Conservation (phyloP, 345 rosid species). For the Erysimum cheiranthoides region DNA sequence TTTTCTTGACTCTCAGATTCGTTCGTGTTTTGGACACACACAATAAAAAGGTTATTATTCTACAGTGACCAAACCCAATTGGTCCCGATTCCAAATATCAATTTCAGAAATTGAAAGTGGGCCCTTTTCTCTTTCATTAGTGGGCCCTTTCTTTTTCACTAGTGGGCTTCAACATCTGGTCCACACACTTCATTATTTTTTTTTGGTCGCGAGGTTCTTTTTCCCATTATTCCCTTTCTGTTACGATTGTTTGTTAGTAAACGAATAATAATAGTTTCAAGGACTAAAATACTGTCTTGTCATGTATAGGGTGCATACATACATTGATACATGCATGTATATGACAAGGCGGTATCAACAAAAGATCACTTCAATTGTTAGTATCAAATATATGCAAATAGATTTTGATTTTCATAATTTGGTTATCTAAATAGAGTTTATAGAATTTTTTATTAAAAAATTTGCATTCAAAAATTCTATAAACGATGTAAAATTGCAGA, state of each 20-base stretch:
- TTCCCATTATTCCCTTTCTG: constrained; percentile 20
- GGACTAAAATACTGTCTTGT: not conserved
- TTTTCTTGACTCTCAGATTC: constrained; percentile 26
- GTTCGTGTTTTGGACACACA: constrained; percentile 17
- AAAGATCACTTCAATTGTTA: too few species aligned
- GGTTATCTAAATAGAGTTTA: too few species aligned
- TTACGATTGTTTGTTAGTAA: not conserved
- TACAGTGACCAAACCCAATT: constrained; percentile 36
- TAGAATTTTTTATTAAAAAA: too few species aligned
- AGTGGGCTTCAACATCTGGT: constrained; percentile 47
- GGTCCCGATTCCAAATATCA: constrained; percentile 42
- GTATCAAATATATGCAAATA: too few species aligned
- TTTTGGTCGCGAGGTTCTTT: constrained; percentile 13
- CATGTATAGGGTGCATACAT: not conserved
- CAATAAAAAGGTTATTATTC: constrained; percentile 23
- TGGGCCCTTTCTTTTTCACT: constrained; percentile 24
- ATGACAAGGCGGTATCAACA: not conserved
- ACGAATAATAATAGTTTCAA: too few species aligned
- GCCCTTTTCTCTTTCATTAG: constrained; percentile 34
- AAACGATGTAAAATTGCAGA: too few species aligned
- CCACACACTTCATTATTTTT: constrained; percentile 34
- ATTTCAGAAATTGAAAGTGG: constrained; percentile 24
- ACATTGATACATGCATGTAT: not conserved
- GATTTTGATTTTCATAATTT: too few species aligned
- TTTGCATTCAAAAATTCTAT: too few species aligned